phyloP scores from a whole-genome alignment of 192 early-diverging fungal genomes.

The Coemansia sp. region DNA sequence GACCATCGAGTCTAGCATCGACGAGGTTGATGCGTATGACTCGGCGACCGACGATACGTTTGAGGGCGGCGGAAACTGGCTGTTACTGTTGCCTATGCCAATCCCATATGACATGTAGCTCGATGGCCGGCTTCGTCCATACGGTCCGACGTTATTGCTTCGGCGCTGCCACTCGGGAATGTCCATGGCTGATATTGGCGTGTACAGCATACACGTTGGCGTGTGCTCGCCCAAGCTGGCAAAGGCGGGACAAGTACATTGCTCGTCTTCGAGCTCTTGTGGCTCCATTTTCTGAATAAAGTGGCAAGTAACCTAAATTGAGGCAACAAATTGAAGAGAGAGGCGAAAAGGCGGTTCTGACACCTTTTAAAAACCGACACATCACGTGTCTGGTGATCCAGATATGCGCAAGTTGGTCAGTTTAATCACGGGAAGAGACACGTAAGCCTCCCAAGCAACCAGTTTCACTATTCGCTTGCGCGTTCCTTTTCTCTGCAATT shows the following conservation, averaged over 20 bases:
- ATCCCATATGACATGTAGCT: slow-evolving; percentile 44
- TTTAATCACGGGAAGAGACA: slow-evolving; percentile 2
- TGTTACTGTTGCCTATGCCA: slow-evolving; percentile 22
- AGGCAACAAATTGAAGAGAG: not conserved
- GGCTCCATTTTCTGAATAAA: slow-evolving; percentile 29
- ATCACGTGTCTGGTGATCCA: slow-evolving; percentile 3
- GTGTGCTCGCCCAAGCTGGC: slow-evolving; percentile 42
- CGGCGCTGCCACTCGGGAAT: slow-evolving; percentile 36
- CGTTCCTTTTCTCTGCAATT: not conserved
- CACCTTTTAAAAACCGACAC: not conserved
- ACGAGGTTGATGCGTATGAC: slow-evolving; percentile 52
- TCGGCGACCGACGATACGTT: slow-evolving; percentile 52
- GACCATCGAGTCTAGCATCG: slow-evolving; percentile 50
- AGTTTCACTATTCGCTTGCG: not conserved
- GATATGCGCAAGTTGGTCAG: not conserved
- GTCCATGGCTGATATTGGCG: slow-evolving; percentile 48
- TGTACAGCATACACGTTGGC: slow-evolving; percentile 50
- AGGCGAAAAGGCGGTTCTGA: not conserved
- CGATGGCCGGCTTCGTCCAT: slow-evolving; percentile 26
- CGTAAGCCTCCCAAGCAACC: not conserved
- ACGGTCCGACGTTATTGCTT: slow-evolving; percentile 24
- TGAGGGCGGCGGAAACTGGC: slow-evolving; percentile 39
- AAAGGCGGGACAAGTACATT: slow-evolving; percentile 50
- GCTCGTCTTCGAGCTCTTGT: slow-evolving; percentile 37
- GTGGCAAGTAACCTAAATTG: not conserved